Percentiles rank a stretch among this genome's conserved stretches.
Conservation (phyloP, 306 rosid genomes). For the Rubus idaeus region DNA sequence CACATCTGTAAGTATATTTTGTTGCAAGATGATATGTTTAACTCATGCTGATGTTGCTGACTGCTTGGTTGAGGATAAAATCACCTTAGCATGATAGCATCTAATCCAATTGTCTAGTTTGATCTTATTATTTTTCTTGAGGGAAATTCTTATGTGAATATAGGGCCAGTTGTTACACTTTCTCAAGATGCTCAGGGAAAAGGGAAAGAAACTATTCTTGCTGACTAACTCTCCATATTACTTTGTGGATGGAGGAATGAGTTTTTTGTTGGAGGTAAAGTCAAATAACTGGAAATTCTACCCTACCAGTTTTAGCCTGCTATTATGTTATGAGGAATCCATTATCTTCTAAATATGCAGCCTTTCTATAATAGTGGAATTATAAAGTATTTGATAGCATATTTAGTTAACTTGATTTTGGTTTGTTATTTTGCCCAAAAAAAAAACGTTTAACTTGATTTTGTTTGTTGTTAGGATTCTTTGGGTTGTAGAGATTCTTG, state of each 20-base stretch:
- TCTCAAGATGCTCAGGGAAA: conserved; percentile 83
- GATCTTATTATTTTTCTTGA: conserved; percentile 16
- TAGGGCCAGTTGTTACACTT: conserved; percentile 65
- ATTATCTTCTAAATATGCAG: neutral
- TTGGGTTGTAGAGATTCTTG: conserved; percentile 65
- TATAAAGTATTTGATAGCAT: neutral
- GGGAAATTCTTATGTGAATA: conserved; percentile 27
- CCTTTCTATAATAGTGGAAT: neutral
- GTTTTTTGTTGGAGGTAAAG: conserved; percentile 79
- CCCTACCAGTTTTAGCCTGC: conserved; percentile 13
- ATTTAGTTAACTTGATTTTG: too few species aligned
- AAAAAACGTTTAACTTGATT: too few species aligned
- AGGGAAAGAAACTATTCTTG: conserved; percentile 91
- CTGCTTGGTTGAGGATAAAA: conserved; percentile 16
- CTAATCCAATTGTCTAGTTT: conserved; percentile 10
- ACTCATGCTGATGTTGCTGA: conserved; percentile 23
- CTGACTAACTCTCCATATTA: conserved; percentile 89
- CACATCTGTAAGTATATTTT: neutral
- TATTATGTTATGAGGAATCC: neutral
- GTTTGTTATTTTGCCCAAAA: too few species aligned
- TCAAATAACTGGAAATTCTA: conserved; percentile 22
- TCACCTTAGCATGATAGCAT: conserved; percentile 2
- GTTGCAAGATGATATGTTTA: conserved; percentile 13
- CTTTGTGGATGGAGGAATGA: conserved; percentile 98
- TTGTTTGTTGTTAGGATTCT: conserved; percentile 56